phyloP scores from a whole-genome alignment of 2,329 filamentous ascomycete genomes.

The Aspergillus terreus region DNA sequence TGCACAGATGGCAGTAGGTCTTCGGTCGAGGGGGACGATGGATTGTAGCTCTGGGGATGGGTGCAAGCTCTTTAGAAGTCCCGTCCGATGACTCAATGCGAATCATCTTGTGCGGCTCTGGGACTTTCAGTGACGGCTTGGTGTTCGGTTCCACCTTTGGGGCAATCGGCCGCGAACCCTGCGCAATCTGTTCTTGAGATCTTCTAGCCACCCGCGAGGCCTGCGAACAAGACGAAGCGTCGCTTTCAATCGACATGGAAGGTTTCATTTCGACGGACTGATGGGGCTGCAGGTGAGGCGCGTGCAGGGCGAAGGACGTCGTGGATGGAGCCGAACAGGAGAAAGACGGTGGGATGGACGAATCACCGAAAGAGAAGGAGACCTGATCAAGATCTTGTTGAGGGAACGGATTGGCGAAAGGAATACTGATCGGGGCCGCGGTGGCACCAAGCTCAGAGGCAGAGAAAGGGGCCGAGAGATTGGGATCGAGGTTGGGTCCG shows the following conservation, averaged over 20 bases:
- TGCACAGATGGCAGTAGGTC: slow-evolving; percentile 67
- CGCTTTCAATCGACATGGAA: slow-evolving; percentile 47
- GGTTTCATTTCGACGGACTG: slow-evolving; percentile 49
- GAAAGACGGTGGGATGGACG: slow-evolving; percentile 28
- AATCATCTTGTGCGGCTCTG: slow-evolving; percentile 47
- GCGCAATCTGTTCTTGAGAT: slow-evolving; percentile 47
- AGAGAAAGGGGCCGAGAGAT: slow-evolving; percentile 26
- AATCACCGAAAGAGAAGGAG: slow-evolving; percentile 29
- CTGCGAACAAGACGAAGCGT: slow-evolving; percentile 41
- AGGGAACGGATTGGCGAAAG: slow-evolving; percentile 22
- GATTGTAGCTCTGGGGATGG: slow-evolving; percentile 54
- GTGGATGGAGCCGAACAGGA: slow-evolving; percentile 35
- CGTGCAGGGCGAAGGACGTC: slow-evolving; percentile 24
- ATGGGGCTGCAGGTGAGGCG: slow-evolving; percentile 30
- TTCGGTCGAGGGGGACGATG: slow-evolving; percentile 67
- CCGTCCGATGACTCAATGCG: slow-evolving; percentile 51
- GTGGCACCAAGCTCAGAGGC: slow-evolving; percentile 23
- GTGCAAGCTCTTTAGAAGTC: slow-evolving; percentile 53
- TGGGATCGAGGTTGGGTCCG: slow-evolving; percentile 32
- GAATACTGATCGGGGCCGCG: slow-evolving; percentile 29
- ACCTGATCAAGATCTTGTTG: slow-evolving; percentile 21
- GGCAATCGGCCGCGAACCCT: slow-evolving; percentile 48
- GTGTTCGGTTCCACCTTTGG: slow-evolving; percentile 41
- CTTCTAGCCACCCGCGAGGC: slow-evolving; percentile 45
- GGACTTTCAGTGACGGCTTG: slow-evolving; percentile 27